A percentile compares a stretch with the other conserved stretches of the same genome.
These are phyloP conservation scores for Beauveria varroae DNA, from an alignment of 2,329 filamentous ascomycete genomes.

Conservation along the genomic window DNA sequence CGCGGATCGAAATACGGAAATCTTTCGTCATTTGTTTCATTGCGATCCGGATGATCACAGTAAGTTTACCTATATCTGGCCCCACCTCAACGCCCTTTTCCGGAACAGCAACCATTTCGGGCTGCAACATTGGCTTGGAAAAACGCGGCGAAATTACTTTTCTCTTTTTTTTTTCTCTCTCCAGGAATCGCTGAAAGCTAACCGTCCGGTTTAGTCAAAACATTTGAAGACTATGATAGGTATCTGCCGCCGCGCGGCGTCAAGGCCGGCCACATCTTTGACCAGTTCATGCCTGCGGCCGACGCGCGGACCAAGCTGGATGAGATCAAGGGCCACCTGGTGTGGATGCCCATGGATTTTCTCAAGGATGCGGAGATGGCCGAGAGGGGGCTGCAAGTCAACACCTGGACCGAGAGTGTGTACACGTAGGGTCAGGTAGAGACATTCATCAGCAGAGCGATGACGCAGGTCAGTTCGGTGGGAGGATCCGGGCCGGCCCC, in stretches of 20 bases:
- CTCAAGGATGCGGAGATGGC: constrained; percentile 81
- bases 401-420: constrained; percentile 78
- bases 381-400: constrained; percentile 79
- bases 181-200: constrained; percentile 7
- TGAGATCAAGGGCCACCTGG: constrained; percentile 77
- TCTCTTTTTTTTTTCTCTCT: neutral
- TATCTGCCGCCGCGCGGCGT: constrained; percentile 64
- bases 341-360: constrained; percentile 93
- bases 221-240: constrained; percentile 79
- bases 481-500: too few relatives aligned
- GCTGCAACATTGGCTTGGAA: neutral
- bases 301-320: constrained; percentile 71
- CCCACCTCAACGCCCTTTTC: neutral
- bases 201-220: constrained; percentile 53
- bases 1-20: constrained; percentile 63
- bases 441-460: neutral
- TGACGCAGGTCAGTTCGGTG: neutral
- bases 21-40: constrained; percentile 76
- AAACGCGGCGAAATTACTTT: neutral
- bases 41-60: constrained; percentile 83
- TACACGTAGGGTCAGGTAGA: constrained; percentile 48
- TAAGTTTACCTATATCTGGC: constrained; percentile 27
- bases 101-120: constrained; percentile 8
- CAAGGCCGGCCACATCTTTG: constrained; percentile 81
- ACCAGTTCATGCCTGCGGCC: constrained; percentile 63